phyloP scores from a whole-genome alignment of 1,284 basidiomycete genomes.

The Mycosarcoma maydis region DNA sequence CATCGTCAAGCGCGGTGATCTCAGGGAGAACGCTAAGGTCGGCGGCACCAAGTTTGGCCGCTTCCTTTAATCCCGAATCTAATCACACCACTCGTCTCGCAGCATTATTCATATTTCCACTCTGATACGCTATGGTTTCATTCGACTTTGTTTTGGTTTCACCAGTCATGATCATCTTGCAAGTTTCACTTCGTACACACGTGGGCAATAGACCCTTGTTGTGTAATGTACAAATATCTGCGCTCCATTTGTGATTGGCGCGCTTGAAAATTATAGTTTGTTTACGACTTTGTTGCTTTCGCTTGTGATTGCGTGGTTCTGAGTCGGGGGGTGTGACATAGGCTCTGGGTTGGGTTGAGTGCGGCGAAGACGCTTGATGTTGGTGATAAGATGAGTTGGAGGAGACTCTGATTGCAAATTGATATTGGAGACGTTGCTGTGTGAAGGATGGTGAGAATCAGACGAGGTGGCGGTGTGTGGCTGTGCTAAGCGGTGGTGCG shows the following conservation, averaged over 20 bases:
- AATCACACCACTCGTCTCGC: slow-evolving; percentile 1
- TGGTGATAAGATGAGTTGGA: no score
- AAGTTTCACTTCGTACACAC: slow-evolving; percentile 10
- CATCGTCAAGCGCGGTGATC: slow-evolving; percentile 54
- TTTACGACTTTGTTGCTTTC: no score
- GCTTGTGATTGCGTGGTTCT: no score
- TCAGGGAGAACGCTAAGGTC: slow-evolving; percentile 51
- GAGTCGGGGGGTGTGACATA: no score
- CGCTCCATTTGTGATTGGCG: slow-evolving; percentile 9
- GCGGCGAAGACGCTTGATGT: no score
- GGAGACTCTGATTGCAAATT: no score
- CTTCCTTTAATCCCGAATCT: slow-evolving; percentile 22
- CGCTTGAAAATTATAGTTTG: not conserved
- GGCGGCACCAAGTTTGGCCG: slow-evolving; percentile 50
- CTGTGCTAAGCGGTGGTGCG: no score
- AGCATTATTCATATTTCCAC: slow-evolving; percentile 12
- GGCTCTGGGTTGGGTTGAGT: no score
- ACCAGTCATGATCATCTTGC: no score
- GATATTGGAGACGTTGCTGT: no score
- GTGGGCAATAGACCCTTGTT: not conserved
- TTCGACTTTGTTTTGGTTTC: slow-evolving; percentile 1
- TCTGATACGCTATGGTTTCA: slow-evolving; percentile 5
- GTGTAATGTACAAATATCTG: slow-evolving; percentile 32
- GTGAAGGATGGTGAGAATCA: no score
- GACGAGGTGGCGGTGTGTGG: no score